These are phyloP conservation scores for Inosperma sp. DNA, from an alignment of 768 basidiomycete species.

Conservation along the genomic window DNA sequence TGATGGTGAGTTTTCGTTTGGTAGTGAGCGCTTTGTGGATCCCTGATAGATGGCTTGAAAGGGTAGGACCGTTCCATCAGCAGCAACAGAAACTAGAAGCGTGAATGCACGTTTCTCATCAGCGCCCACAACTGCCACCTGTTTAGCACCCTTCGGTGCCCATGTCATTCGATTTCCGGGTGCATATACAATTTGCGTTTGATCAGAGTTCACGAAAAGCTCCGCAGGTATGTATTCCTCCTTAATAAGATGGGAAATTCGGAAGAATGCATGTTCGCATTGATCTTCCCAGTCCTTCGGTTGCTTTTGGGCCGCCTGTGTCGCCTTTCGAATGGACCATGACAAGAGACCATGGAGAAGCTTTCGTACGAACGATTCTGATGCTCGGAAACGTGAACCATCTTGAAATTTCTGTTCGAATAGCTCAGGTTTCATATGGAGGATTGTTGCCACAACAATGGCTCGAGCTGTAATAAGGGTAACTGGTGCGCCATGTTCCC, in stretches of 20 bases:
- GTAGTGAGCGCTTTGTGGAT: constrained; percentile 19
- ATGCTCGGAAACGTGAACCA: constrained; percentile 9
- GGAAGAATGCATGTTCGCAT: constrained; percentile 22
- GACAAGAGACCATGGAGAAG: constrained; percentile 18
- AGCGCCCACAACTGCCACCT: constrained; percentile 29
- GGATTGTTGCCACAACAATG: constrained; percentile 13
- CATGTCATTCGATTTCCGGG: constrained; percentile 27
- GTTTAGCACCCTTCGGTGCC: constrained; percentile 24
- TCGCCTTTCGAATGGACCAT: constrained; percentile 27
- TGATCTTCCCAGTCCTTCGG: constrained; percentile 29
- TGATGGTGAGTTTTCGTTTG: constrained; percentile 12
- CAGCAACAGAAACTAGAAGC: too few species aligned
- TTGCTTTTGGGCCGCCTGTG: constrained; percentile 32
- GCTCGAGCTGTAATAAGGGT: constrained; percentile 9
- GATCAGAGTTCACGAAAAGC: constrained; percentile 33
- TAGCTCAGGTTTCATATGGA: constrained; percentile 4
- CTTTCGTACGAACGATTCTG: constrained; percentile 20
- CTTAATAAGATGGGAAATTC: constrained; percentile 24
- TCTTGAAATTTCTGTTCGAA: constrained; percentile 9
- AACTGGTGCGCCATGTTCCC: neutral
- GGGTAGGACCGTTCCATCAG: too few species aligned
- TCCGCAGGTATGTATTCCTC: constrained; percentile 27
- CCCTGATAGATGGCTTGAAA: too few species aligned
- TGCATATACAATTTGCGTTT: constrained; percentile 30
- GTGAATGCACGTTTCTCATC: constrained; percentile 40